Evolutionary conservation across 2,329 filamentous ascomycete genomes (phyloP).

Genomic region (Exophiala sideris): DNA sequence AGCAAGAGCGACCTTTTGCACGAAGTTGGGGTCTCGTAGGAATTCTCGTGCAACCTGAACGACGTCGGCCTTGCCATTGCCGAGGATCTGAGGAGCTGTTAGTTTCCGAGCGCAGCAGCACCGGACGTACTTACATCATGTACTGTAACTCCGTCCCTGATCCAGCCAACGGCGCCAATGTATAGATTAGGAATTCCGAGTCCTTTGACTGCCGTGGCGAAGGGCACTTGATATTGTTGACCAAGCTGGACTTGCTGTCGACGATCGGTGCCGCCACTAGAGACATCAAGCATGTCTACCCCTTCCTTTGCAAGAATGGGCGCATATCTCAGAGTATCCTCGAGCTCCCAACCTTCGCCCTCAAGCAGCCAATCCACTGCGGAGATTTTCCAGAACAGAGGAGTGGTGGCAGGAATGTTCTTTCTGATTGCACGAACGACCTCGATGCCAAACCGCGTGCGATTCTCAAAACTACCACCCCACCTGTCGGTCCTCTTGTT

Average conservation of each 20-base stretch:
- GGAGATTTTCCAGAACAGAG: constrained; percentile 43
- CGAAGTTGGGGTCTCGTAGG: constrained; percentile 12
- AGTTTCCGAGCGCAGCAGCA: background rate
- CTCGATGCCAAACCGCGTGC: constrained; percentile 52
- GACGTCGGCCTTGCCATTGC: constrained; percentile 8
- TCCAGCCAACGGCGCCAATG: constrained; percentile 10
- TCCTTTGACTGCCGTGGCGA: constrained; percentile 68
- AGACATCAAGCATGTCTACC: constrained; percentile 20
- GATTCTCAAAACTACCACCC: constrained; percentile 50
- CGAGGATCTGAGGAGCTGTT: background rate
- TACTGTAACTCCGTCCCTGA: constrained; percentile 4
- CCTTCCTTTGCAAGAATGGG: constrained; percentile 11
- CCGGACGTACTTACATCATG: background rate
- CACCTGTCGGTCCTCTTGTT: constrained; percentile 52
- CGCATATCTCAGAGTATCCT: constrained; percentile 20
- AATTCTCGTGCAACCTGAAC: constrained; percentile 8
- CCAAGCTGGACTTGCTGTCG: constrained; percentile 36
- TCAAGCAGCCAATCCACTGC: constrained; percentile 47
- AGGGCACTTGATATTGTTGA: constrained; percentile 68
- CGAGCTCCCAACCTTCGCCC: constrained; percentile 8
- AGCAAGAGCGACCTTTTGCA: constrained; percentile 5
- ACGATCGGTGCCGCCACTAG: constrained; percentile 10
- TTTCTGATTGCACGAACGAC: constrained; percentile 39
- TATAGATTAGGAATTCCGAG: background rate
- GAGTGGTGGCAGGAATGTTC: constrained; percentile 35